These are phyloP conservation scores for Eimeria sp. DNA, from an alignment of 169 alveolate species.

Conservation along the genomic window DNA sequence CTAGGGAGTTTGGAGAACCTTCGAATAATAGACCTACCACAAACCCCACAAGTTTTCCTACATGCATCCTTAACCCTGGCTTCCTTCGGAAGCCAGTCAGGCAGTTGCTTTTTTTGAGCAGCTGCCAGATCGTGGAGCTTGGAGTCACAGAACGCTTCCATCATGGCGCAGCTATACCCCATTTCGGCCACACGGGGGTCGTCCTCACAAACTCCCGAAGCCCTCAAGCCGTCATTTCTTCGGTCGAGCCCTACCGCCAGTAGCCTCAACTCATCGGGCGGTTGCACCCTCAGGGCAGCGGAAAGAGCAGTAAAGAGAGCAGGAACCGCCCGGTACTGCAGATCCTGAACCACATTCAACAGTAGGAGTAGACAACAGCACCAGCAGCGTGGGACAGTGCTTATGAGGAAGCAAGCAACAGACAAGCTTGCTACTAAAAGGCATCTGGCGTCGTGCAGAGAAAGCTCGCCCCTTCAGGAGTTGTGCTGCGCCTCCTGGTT, in stretches of 20 bases:
- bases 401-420: not conserved
- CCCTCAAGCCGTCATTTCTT: conserved; percentile 25
- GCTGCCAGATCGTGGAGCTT: conserved; percentile 76
- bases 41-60: conserved; percentile 67
- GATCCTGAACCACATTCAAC: conserved; percentile 53
- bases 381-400: not conserved
- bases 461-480: not conserved
- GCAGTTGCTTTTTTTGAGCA: conserved; percentile 75
- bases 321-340: conserved; percentile 77
- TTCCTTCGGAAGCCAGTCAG: conserved; percentile 75
- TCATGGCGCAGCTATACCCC: conserved; percentile 71
- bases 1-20: not conserved
- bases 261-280: conserved; percentile 79
- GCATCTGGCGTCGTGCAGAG: not conserved
- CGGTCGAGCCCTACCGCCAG: conserved; percentile 72
- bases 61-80: conserved; percentile 80
- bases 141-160: conserved; percentile 71
- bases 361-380: not conserved
- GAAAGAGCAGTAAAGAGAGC: conserved; percentile 59
- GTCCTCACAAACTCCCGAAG: conserved; percentile 63
- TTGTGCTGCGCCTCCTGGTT: not conserved
- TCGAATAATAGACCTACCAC: conserved; percentile 44
- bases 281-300: conserved; percentile 66
- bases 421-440: not conserved
- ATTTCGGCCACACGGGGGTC: conserved; percentile 74